phyloP scores from a whole-genome alignment of 805 yeast genomes.

The Saturnispora quitensis region DNA sequence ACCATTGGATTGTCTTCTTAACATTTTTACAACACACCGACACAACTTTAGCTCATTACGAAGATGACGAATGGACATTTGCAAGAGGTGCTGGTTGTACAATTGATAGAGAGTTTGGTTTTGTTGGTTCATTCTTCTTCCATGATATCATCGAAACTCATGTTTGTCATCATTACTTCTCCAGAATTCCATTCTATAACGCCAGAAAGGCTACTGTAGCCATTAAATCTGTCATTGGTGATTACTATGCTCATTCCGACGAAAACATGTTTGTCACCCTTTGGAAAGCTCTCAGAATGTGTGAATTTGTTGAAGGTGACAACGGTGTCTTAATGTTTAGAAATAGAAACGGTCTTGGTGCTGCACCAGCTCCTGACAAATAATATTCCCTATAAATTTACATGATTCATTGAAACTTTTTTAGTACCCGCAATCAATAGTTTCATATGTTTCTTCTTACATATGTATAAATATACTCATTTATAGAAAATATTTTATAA shows the following conservation, averaged over 20 bases:
- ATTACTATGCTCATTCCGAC: constrained; percentile 39
- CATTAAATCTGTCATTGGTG: constrained; percentile 43
- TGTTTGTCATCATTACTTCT: constrained; percentile 46
- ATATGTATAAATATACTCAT: neutral
- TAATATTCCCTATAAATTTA: neutral
- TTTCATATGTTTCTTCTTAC: neutral
- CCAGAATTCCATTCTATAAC: constrained; percentile 47
- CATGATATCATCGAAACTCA: constrained; percentile 53
- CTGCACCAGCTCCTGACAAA: constrained; percentile 20
- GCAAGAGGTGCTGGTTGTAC: constrained; percentile 64
- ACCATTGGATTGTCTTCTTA: constrained; percentile 58
- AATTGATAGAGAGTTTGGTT: constrained; percentile 53
- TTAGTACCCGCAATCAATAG: neutral
- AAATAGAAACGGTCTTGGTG: constrained; percentile 42
- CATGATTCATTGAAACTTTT: neutral
- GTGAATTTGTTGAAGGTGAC: constrained; percentile 66
- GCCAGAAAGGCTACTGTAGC: constrained; percentile 46
- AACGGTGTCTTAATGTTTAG: constrained; percentile 60
- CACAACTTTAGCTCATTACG: constrained; percentile 51
- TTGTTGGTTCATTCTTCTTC: constrained; percentile 47
- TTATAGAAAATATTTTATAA: neutral
- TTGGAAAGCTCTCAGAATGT: constrained; percentile 51
- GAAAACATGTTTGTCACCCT: constrained; percentile 50
- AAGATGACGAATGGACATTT: constrained; percentile 47
- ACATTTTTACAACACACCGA: constrained; percentile 58